Percentiles rank a stretch among this genome's conserved stretches.
phyloP scores from a whole-genome alignment of 2,329 filamentous ascomycete genomes.

The Coniochaeta hoffmannii region DNA sequence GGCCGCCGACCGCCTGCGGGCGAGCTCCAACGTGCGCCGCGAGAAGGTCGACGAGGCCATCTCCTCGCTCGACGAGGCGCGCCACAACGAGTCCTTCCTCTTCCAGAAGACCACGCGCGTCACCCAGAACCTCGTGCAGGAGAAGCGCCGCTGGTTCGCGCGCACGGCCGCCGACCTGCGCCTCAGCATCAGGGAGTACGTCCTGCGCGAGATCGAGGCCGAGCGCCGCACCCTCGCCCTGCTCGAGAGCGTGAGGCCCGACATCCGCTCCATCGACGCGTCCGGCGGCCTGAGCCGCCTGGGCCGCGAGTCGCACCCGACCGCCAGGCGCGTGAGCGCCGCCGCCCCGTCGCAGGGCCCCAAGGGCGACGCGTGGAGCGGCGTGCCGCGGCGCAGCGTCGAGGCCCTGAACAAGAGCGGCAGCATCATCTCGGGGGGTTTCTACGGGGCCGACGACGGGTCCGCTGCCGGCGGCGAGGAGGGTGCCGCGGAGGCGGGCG shows the following conservation, averaged over 20 bases:
- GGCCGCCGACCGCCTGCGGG: slow-evolving; percentile 82
- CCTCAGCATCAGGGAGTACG: slow-evolving; percentile 80
- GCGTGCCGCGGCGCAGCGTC: slow-evolving; percentile 68
- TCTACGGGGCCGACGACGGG: slow-evolving; percentile 41
- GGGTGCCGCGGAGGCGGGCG: slow-evolving; percentile 30
- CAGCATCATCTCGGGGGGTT: slow-evolving; percentile 57
- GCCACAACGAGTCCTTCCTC: slow-evolving; percentile 72
- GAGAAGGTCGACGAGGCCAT: slow-evolving; percentile 99
- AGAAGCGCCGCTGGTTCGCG: slow-evolving; percentile 86
- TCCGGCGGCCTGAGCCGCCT: slow-evolving; percentile 85
- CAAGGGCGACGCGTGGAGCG: slow-evolving; percentile 97
- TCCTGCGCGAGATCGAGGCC: slow-evolving; percentile 88
- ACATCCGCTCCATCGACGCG: slow-evolving; percentile 86
- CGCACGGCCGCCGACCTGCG: slow-evolving; percentile 81
- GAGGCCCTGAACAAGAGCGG: slow-evolving; percentile 73
- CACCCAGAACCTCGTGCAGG: slow-evolving; percentile 78
- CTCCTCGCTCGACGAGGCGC: slow-evolving; percentile 77
- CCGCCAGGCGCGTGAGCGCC: slow-evolving; percentile 62
- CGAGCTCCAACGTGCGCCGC: slow-evolving; percentile 74
- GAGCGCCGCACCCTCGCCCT: slow-evolving; percentile 87
- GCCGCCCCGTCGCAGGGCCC: slow-evolving; percentile 89
- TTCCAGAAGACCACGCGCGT: slow-evolving; percentile 82
- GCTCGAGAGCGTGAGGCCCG: slow-evolving; percentile 86
- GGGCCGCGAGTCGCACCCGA: slow-evolving; percentile 79
- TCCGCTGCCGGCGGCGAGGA: slow-evolving; percentile 26